Conservation (phyloP, 2,329 filamentous ascomycete species). For the Paecilomyces fulvus region DNA sequence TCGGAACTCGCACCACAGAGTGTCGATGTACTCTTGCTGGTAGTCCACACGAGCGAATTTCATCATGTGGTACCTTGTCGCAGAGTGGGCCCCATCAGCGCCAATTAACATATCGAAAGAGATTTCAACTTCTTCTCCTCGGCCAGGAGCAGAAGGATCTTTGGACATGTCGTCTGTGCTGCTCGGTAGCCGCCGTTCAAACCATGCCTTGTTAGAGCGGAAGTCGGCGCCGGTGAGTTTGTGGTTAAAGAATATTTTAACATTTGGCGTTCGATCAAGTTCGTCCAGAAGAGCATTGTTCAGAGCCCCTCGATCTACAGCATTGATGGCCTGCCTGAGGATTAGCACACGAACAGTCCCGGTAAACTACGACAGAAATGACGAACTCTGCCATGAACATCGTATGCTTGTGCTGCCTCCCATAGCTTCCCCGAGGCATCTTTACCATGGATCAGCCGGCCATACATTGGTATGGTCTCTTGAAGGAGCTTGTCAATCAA, state of each 20-base stretch:
- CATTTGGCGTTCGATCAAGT: constrained; percentile 75
- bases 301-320: constrained; percentile 73
- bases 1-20: constrained; percentile 92
- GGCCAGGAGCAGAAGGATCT: constrained; percentile 23
- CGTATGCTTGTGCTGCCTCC: constrained; percentile 79
- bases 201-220: constrained; percentile 70
- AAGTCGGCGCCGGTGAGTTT: constrained; percentile 90
- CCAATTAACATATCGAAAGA: constrained; percentile 90
- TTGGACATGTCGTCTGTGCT: constrained; percentile 15
- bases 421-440: constrained; percentile 57
- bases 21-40: constrained; percentile 89
- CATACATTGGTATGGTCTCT: constrained; percentile 84
- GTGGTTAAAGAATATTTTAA: constrained; percentile 86
- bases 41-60: constrained; percentile 89
- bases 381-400: constrained; percentile 73
- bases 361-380: neutral
- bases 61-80: constrained; percentile 89
- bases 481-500: constrained; percentile 67
- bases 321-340: constrained; percentile 60
- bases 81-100: constrained; percentile 89
- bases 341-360: constrained; percentile 1
- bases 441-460: constrained; percentile 87
- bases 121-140: constrained; percentile 67
- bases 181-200: constrained; percentile 50
- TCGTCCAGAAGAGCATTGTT: constrained; percentile 80